These are phyloP conservation scores for Camellia lanceoleosa DNA, from an alignment of 148 eudicot genomes.

Conservation along the genomic window DNA sequence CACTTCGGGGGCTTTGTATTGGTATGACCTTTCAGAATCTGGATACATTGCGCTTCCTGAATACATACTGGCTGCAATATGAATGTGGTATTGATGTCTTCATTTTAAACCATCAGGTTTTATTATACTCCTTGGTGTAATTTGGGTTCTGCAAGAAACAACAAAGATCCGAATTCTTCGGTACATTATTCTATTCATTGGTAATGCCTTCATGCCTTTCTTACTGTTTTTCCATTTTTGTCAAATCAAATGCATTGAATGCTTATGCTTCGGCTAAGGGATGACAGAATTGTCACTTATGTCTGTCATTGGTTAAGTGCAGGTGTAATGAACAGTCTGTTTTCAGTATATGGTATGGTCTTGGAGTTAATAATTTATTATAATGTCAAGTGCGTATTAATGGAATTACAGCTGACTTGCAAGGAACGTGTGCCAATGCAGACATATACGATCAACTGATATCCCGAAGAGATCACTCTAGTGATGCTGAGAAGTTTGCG, in stretches of 20 bases:
- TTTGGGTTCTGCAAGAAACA: constrained; percentile 80
- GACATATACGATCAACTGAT: constrained; percentile 93
- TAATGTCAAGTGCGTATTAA: not conserved
- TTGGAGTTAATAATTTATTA: not conserved
- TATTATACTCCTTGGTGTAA: constrained; percentile 66
- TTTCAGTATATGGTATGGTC: constrained; percentile 83
- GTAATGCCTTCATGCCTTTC: constrained; percentile 38
- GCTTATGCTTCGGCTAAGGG: not conserved
- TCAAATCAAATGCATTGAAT: not conserved
- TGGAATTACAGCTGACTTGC: not conserved
- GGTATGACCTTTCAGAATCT: constrained; percentile 41
- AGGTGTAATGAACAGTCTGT: constrained; percentile 99
- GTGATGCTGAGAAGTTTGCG: constrained; percentile 97
- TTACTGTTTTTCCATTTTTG: not conserved
- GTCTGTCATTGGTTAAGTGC: constrained; percentile 26
- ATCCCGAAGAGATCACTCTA: constrained; percentile 77
- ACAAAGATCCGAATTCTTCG: constrained; percentile 73
- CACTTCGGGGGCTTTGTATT: constrained; percentile 91
- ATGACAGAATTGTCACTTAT: constrained; percentile 7
- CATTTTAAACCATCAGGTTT: constrained; percentile 55
- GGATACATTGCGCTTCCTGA: constrained; percentile 6
- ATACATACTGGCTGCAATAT: not conserved
- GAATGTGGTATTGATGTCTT: constrained; percentile 11
- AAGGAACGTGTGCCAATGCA: constrained; percentile 28
- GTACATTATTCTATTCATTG: constrained; percentile 89